Conservation (phyloP, 345 rosid genomes). For the Iberis pinnata region DNA sequence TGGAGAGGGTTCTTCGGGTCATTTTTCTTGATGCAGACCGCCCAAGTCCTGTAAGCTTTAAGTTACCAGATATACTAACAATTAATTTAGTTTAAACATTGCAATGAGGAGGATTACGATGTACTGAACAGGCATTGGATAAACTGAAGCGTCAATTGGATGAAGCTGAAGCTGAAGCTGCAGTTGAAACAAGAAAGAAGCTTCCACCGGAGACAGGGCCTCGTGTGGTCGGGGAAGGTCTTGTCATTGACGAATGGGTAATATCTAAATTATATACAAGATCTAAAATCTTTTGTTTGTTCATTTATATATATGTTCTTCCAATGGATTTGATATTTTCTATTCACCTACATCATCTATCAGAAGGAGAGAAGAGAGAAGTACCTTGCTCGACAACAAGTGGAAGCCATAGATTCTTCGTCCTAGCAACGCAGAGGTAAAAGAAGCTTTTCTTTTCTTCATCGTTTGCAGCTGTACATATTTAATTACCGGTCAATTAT, state of each 20-base stretch:
- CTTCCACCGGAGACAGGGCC: slow-evolving; percentile 83
- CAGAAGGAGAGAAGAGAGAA: slow-evolving; percentile 97
- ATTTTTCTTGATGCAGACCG: slow-evolving; percentile 76
- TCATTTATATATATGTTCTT: neutral
- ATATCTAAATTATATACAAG: neutral
- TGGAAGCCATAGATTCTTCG: slow-evolving; percentile 36
- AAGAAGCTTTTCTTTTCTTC: neutral
- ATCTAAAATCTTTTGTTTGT: neutral
- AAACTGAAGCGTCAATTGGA: slow-evolving; percentile 78
- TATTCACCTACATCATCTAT: neutral
- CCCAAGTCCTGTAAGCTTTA: slow-evolving; percentile 58
- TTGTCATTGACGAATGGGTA: slow-evolving; percentile 99
- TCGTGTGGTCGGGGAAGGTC: slow-evolving; percentile 88
- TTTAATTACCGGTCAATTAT: slow-evolving; percentile 15
- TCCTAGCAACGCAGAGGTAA: slow-evolving; percentile 22
- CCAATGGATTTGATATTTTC: neutral
- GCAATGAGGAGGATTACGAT: no score
- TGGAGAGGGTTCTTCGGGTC: slow-evolving; percentile 78
- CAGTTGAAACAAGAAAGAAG: slow-evolving; percentile 69
- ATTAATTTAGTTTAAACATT: no score
- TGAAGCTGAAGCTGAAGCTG: slow-evolving; percentile 90
- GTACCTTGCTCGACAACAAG: slow-evolving; percentile 87
- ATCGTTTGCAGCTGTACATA: slow-evolving; percentile 26
- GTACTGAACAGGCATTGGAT: slow-evolving; percentile 54
- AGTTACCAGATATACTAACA: neutral